Evolutionary conservation across 148 eudicot genomes (phyloP).

Genomic region (Cornus kousa): DNA sequence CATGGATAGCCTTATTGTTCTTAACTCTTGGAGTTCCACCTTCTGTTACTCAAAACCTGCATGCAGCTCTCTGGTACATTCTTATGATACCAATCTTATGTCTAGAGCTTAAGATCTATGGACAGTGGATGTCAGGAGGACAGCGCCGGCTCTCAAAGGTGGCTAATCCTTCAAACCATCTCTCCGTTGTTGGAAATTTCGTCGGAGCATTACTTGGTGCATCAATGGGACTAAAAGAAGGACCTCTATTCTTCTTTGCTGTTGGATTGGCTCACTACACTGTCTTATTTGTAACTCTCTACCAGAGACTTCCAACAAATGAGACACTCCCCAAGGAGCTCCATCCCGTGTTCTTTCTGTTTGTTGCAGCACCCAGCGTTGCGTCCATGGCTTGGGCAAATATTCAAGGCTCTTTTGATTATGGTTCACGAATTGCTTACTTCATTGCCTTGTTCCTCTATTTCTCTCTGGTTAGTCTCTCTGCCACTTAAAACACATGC

Average conservation of each 20-base stretch:
- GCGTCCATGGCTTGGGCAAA: conserved; percentile 93
- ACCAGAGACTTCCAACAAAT: conserved; percentile 91
- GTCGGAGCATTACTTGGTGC: conserved; percentile 88
- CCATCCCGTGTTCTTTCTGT: conserved; percentile 92
- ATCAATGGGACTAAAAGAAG: conserved; percentile 88
- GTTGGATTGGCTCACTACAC: conserved; percentile 86
- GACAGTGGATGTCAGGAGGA: conserved; percentile 99
- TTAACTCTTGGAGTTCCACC: conserved; percentile 70
- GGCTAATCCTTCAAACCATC: conserved; percentile 83
- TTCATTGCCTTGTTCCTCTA: conserved; percentile 86
- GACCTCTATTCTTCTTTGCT: conserved; percentile 85
- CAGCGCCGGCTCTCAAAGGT: conserved; percentile 81
- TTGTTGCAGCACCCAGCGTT: conserved; percentile 89
- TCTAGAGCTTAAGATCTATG: conserved; percentile 86
- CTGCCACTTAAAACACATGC: neutral
- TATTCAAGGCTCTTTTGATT: conserved; percentile 71
- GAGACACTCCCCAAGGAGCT: conserved; percentile 91
- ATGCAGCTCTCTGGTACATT: conserved; percentile 59
- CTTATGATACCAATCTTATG: conserved; percentile 73
- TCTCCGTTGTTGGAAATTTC: conserved; percentile 83
- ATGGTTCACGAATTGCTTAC: conserved; percentile 68
- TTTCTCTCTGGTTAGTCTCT: conserved; percentile 71
- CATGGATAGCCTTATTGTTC: conserved; percentile 67
- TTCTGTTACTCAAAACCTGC: conserved; percentile 37
- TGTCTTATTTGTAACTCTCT: conserved; percentile 85